These are phyloP conservation scores for Talaromyces thailandensis DNA, from an alignment of 495 filamentous ascomycete species.

Conservation along the genomic window DNA sequence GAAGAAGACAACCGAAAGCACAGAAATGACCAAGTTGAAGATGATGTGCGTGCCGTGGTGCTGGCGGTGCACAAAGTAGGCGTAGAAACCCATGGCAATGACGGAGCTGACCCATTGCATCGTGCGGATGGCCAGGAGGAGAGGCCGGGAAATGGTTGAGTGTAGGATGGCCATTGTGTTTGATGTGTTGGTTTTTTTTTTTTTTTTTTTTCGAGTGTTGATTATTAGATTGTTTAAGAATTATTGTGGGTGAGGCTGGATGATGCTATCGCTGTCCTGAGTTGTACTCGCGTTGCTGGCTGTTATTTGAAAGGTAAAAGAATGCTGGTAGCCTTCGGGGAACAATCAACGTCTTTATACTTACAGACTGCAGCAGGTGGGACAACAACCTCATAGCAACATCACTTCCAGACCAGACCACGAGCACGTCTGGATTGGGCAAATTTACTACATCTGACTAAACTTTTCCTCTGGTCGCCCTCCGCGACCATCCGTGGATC, in stretches of 20 bases:
- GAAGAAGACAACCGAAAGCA: slow-evolving; percentile 50
- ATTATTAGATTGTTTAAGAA: neutral
- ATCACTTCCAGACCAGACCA: neutral
- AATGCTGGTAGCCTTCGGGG: neutral
- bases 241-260: neutral
- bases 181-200: neutral
- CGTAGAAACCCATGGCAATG: slow-evolving; percentile 52
- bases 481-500: neutral
- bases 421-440: neutral
- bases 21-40: slow-evolving; percentile 49
- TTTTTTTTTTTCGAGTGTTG: no score
- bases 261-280: neutral
- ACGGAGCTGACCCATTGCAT: slow-evolving; percentile 48
- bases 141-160: slow-evolving; percentile 15
- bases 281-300: neutral
- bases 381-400: neutral
- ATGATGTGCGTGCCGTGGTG: slow-evolving; percentile 35
- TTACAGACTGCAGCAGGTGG: neutral
- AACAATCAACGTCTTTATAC: neutral
- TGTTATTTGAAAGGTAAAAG: neutral
- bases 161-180: neutral
- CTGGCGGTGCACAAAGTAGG: slow-evolving; percentile 41
- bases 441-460: neutral
- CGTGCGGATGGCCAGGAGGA: slow-evolving; percentile 24
- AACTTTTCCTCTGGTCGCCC: neutral